Conservation (phyloP, 2,329 filamentous ascomycete species). For the Trichoderma afroharzianum region DNA sequence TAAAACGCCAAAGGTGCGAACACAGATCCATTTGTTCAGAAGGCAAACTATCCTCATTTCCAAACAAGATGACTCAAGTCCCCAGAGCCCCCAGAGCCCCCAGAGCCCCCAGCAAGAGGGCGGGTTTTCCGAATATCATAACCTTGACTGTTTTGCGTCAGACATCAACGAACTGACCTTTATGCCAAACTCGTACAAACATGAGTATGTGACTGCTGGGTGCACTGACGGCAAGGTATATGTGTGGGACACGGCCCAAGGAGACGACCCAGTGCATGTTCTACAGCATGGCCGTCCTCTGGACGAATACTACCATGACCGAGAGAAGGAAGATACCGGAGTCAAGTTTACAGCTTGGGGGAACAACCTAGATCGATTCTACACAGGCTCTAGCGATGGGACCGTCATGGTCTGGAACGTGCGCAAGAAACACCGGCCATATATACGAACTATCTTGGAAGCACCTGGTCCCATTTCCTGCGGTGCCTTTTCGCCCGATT, state of each 20-base stretch:
- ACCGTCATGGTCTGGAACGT: slow-evolving; percentile 62
- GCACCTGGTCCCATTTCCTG: slow-evolving; percentile 54
- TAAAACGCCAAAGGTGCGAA: slow-evolving; percentile 41
- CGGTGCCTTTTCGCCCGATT: slow-evolving; percentile 57
- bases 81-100: too few species aligned
- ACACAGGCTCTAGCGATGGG: slow-evolving; percentile 62
- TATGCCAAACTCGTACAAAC: slow-evolving; percentile 49
- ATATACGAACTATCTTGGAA: slow-evolving; percentile 52
- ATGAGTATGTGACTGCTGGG: slow-evolving; percentile 56
- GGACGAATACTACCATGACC: slow-evolving; percentile 40
- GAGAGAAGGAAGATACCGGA: slow-evolving; percentile 56
- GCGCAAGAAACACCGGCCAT: slow-evolving; percentile 40
- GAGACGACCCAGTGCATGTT: slow-evolving; percentile 54
- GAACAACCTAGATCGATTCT: slow-evolving; percentile 52
- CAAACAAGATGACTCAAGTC: background rate
- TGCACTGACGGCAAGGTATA: slow-evolving; percentile 61
- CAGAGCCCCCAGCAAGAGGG: background rate
- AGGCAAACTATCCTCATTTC: background rate
- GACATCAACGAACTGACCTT: slow-evolving; percentile 63
- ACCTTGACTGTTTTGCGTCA: slow-evolving; percentile 55
- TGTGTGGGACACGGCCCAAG: slow-evolving; percentile 58
- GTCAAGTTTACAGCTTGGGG: slow-evolving; percentile 64
- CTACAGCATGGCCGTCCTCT: slow-evolving; percentile 49
- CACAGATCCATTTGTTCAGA: slow-evolving; percentile 56
- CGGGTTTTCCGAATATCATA: slow-evolving; percentile 44